A percentile compares a stretch with the other conserved stretches of the same genome.
These are phyloP conservation scores for Verticillium nonalfalfae DNA, from an alignment of 2,329 filamentous ascomycete species.

Conservation along the genomic window DNA sequence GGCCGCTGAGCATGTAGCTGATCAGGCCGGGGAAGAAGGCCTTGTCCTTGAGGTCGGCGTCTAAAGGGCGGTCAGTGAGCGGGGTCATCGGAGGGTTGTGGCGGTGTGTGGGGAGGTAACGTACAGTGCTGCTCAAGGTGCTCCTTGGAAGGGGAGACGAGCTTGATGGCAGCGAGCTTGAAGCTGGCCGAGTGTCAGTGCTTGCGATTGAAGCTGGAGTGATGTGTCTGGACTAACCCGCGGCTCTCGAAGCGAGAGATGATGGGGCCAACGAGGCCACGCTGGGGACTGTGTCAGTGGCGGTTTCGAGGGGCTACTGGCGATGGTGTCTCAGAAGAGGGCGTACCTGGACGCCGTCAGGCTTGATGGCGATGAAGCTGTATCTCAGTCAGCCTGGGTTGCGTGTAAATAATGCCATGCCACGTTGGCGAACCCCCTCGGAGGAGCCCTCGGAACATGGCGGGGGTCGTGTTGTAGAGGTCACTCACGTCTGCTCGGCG, in stretches of 20 bases:
- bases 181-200: slow-evolving; percentile 50
- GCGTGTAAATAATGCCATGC: neutral
- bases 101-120: slow-evolving; percentile 19
- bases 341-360: slow-evolving; percentile 94
- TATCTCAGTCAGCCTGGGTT: slow-evolving; percentile 5
- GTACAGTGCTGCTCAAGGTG: slow-evolving; percentile 95
- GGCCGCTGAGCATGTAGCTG: slow-evolving; percentile 93
- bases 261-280: slow-evolving; percentile 96
- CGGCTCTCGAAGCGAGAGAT: slow-evolving; percentile 97
- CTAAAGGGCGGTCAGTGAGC: slow-evolving; percentile 30
- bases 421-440: neutral
- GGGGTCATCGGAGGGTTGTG: slow-evolving; percentile 5
- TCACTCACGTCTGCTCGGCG: slow-evolving; percentile 77
- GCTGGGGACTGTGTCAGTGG: slow-evolving; percentile 43
- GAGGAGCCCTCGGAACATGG: neutral
- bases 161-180: slow-evolving; percentile 99
- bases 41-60: slow-evolving; percentile 87
- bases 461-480: slow-evolving; percentile 10
- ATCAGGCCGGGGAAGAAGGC: slow-evolving; percentile 95
- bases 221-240: slow-evolving; percentile 52
- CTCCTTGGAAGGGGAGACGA: slow-evolving; percentile 79
- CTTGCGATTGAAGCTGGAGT: neutral
- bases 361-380: slow-evolving; percentile 99
- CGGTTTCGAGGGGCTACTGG: neutral
- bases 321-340: slow-evolving; percentile 2